Conservation (phyloP, 495 filamentous ascomycete species). For the Hamigera avellanea region DNA sequence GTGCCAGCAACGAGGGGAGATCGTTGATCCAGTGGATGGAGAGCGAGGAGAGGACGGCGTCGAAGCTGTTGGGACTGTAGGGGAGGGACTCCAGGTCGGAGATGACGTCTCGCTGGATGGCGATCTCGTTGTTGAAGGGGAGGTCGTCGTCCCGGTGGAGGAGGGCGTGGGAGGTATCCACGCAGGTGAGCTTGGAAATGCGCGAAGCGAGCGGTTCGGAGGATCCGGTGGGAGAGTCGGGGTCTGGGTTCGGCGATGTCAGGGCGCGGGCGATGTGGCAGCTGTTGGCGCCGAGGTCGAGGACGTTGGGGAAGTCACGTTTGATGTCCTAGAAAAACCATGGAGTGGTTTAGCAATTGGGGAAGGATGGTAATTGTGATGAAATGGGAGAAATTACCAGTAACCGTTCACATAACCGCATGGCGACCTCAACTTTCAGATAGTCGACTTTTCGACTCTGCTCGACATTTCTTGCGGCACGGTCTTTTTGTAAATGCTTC, state of each 20-base stretch:
- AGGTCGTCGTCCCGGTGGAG: slow-evolving; percentile 72
- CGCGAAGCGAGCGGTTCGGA: slow-evolving; percentile 53
- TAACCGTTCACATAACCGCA: slow-evolving; percentile 74
- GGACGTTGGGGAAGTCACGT: slow-evolving; percentile 67
- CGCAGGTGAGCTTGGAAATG: slow-evolving; percentile 61
- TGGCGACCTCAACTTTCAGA: slow-evolving; percentile 82
- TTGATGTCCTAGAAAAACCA: slow-evolving; percentile 63
- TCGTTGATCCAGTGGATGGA: slow-evolving; percentile 98
- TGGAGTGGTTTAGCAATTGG: slow-evolving; percentile 1
- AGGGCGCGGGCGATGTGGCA: slow-evolving; percentile 85
- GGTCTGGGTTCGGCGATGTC: slow-evolving; percentile 53
- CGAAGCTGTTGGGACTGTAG: slow-evolving; percentile 66
- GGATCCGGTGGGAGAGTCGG: slow-evolving; percentile 33
- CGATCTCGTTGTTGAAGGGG: slow-evolving; percentile 62
- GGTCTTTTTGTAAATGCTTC: slow-evolving; percentile 86
- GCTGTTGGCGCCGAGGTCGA: slow-evolving; percentile 91
- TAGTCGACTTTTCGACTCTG: slow-evolving; percentile 75
- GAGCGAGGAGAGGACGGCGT: slow-evolving; percentile 77
- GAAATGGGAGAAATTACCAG: slow-evolving; percentile 40
- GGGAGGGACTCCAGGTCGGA: slow-evolving; percentile 59
- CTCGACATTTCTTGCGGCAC: slow-evolving; percentile 60
- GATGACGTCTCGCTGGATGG: slow-evolving; percentile 60
- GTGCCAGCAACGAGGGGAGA: slow-evolving; percentile 67
- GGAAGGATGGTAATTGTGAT: slow-evolving; percentile 2
- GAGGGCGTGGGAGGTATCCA: slow-evolving; percentile 66